These are phyloP conservation scores for Saprolegnia parasitica DNA, from an alignment of 352 stramenopile species.

Conservation along the genomic window DNA sequence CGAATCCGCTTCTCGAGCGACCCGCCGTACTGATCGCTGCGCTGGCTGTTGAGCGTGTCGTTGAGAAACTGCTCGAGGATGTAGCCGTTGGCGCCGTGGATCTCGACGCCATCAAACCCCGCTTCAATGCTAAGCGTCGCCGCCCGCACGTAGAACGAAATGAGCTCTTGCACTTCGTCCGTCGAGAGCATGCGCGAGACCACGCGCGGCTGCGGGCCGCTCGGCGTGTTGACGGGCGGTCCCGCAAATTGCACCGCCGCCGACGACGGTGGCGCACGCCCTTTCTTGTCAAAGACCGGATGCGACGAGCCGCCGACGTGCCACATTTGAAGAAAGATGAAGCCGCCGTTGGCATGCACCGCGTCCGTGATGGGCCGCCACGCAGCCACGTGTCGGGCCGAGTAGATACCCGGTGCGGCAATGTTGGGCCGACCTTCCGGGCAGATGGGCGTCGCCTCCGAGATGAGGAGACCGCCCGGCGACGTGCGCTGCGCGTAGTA, in stretches of 20 bases:
- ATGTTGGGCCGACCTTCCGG: conserved; percentile 29
- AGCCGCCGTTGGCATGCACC: conserved; percentile 64
- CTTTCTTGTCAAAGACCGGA: conserved; percentile 33
- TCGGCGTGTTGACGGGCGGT: conserved; percentile 11
- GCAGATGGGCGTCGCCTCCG: conserved; percentile 53
- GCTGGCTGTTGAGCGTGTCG: conserved; percentile 50
- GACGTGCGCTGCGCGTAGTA: conserved; percentile 70
- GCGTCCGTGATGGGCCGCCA: conserved; percentile 51
- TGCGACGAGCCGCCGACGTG: conserved; percentile 62
- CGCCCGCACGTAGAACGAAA: conserved; percentile 69
- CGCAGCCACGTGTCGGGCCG: conserved; percentile 33
- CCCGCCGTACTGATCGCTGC: conserved; percentile 78
- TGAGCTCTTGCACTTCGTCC: conserved; percentile 39
- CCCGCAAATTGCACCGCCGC: conserved; percentile 3
- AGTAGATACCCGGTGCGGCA: conserved; percentile 40
- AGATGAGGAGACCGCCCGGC: conserved; percentile 50
- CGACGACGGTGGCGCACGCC: conserved; percentile 19
- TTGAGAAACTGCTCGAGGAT: conserved; percentile 66
- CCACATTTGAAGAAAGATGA: conserved; percentile 72
- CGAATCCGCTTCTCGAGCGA: conserved; percentile 70
- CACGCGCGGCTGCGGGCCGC: conserved; percentile 19
- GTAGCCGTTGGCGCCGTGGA: conserved; percentile 86
- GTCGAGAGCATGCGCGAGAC: conserved; percentile 29
- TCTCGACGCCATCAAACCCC: conserved; percentile 83
- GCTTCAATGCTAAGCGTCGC: conserved; percentile 63